Base-by-base conservation (phyloP, 306 rosid genomes). In the Ormosia semicastrata region DNA sequence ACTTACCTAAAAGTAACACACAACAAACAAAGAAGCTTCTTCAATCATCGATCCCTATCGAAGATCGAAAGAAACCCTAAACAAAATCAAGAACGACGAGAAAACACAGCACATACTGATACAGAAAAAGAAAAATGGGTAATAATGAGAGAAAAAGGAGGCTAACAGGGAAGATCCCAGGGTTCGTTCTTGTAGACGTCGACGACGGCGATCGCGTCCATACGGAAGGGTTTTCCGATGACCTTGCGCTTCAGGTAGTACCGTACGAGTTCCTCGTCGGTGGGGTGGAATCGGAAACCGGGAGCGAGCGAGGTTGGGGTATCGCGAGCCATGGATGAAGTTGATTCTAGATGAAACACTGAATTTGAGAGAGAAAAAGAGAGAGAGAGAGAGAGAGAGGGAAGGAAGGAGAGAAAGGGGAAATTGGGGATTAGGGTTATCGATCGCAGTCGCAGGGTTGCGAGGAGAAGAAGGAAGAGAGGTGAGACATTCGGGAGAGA, bases 231-330 rank as follows among this genome's bases (percentile, higher is more conserved):
- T 37, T 77, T 89, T 32, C 93, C 91, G 43, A 83, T 75, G 68
- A 93, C 82, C 85, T 89, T 88, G 18, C 96, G 97, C 85, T 86
- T 89, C 2, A 95, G 92, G 75, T 93, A 95, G 85, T 78, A 93
- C 3, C 88, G 75, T 24, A 95, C 88, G 4, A 95, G 89, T 37
- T 95, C 99, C 62, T 93, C 98, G 36, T 93, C 99, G 1, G 99
- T 95, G 2, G 99, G 99, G 71, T 95, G 96, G 83, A 95, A 95
- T 77, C 99, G 96, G 89, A 93, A 95, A 0, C 99, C 99, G 1
- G 99, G 99, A 34, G 89, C 89, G 5, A 91, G 85, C 10, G 89
- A 79, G 11, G 78, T 83, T 5, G 78, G 36, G 12, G 90, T 79
- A 33, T 82, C 62, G 36, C 86, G 52, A 18, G 86, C 87, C 92